Evolutionary conservation across 257 asterid species (phyloP).

Genomic region (Primulina tabacum): DNA sequence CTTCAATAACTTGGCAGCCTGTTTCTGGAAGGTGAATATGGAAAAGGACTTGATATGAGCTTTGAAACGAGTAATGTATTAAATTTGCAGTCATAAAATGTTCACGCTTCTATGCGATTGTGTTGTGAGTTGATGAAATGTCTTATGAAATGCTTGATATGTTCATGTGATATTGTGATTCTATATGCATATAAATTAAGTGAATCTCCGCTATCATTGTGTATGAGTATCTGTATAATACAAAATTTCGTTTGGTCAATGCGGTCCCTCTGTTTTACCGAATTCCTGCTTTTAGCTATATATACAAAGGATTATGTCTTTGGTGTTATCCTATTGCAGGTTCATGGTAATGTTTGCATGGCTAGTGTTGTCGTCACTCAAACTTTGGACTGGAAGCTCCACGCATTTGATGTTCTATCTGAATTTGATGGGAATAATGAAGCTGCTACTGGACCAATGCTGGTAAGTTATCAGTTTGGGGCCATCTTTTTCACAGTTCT

Average conservation of each 20-base stretch:
- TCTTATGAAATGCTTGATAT: background rate
- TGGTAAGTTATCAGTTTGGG: slow-evolving; percentile 46
- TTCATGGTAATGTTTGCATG: slow-evolving; percentile 96
- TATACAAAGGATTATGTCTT: slow-evolving; percentile 15
- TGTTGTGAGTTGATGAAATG: slow-evolving; percentile 4
- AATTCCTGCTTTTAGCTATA: slow-evolving; percentile 20
- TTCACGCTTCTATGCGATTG: background rate
- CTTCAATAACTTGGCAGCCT: background rate
- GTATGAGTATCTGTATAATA: slow-evolving; percentile 18
- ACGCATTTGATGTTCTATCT: slow-evolving; percentile 93
- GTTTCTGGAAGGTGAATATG: background rate
- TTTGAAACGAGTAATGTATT: background rate
- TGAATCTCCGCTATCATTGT: slow-evolving; percentile 5
- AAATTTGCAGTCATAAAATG: background rate
- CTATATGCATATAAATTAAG: slow-evolving; percentile 6
- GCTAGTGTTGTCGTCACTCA: slow-evolving; percentile 97
- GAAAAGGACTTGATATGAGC: background rate
- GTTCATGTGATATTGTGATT: background rate
- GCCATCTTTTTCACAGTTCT: slow-evolving; percentile 21
- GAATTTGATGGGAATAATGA: slow-evolving; percentile 93
- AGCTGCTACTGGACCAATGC: slow-evolving; percentile 86
- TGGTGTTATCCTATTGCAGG: slow-evolving; percentile 51
- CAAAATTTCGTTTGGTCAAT: slow-evolving; percentile 2
- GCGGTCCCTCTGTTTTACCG: slow-evolving; percentile 12
- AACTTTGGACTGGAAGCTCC: slow-evolving; percentile 97